A percentile compares a stretch with the other conserved stretches of the same genome.
These are phyloP conservation scores for Xylariaceae sp. DNA, from an alignment of 2,329 filamentous ascomycete genomes.

Conservation along the genomic window DNA sequence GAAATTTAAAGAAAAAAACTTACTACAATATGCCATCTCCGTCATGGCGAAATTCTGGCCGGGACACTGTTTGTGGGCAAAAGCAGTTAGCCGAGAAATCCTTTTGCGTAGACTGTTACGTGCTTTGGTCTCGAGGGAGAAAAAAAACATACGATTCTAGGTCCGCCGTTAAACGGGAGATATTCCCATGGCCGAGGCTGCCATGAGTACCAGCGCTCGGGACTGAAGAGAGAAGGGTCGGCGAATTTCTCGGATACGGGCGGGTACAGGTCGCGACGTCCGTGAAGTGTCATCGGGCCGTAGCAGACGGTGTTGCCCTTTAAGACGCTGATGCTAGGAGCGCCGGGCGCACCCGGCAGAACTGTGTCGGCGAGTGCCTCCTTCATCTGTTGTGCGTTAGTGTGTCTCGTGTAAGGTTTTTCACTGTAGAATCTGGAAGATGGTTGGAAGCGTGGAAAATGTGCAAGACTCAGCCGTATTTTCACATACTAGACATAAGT, in stretches of 20 bases:
- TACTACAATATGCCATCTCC: slow-evolving; percentile 31
- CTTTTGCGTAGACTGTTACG: too few relatives aligned
- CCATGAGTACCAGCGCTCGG: slow-evolving; percentile 42
- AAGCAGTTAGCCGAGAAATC: slow-evolving; percentile 4
- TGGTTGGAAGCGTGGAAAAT: background rate
- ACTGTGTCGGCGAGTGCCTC: slow-evolving; percentile 49
- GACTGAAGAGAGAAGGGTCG: slow-evolving; percentile 30
- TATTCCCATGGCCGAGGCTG: slow-evolving; percentile 55
- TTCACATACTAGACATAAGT: slow-evolving; percentile 18
- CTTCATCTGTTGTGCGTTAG: slow-evolving; percentile 37
- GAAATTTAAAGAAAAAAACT: slow-evolving; percentile 11
- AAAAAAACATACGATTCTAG: slow-evolving; percentile 48
- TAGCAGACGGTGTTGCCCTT: slow-evolving; percentile 29
- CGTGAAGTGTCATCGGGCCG: slow-evolving; percentile 21
- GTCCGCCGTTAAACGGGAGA: slow-evolving; percentile 62
- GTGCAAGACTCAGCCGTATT: background rate
- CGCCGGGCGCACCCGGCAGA: slow-evolving; percentile 35
- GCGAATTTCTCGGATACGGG: slow-evolving; percentile 26
- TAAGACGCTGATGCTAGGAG: slow-evolving; percentile 23
- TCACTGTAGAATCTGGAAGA: background rate
- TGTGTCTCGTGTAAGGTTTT: background rate
- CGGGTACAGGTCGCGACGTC: slow-evolving; percentile 31
- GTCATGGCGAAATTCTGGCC: slow-evolving; percentile 34
- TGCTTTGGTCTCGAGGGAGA: too few relatives aligned
- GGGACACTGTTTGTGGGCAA: slow-evolving; percentile 24